Evolutionary conservation across 345 rosid species (phyloP).

Genomic region (Murraya paniculata): DNA sequence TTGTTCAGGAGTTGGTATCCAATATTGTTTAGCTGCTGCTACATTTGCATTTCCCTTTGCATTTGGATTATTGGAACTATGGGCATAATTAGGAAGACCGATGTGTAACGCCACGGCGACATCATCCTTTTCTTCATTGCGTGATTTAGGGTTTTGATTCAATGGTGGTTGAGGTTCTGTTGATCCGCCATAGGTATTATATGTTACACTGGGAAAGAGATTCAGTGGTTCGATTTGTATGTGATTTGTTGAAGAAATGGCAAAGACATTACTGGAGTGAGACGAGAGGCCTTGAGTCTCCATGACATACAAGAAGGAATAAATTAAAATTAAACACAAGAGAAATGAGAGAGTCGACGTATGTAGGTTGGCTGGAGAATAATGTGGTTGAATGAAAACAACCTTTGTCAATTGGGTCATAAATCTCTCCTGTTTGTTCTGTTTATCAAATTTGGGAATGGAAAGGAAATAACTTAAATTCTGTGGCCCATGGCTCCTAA

Average conservation of each 20-base stretch:
- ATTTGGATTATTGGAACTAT: conserved; percentile 10
- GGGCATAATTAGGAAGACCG: conserved; percentile 59
- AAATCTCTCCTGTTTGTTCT: conserved; percentile 53
- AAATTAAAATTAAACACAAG: conserved; percentile 14
- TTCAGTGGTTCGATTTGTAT: conserved; percentile 38
- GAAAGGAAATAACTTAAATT: conserved; percentile 55
- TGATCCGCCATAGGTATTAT: conserved; percentile 10
- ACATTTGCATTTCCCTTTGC: conserved; percentile 19
- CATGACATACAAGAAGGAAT: conserved; percentile 26
- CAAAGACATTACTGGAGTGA: conserved; percentile 17
- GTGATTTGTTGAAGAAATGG: conserved; percentile 29
- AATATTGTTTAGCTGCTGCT: conserved; percentile 43
- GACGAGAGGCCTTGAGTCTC: conserved; percentile 30
- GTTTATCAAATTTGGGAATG: conserved; percentile 47
- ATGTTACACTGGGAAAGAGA: conserved; percentile 41
- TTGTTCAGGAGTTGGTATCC: conserved; percentile 86
- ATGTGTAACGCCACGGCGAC: conserved; percentile 64
- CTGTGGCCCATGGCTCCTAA: conserved; percentile 57
- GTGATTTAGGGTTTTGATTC: conserved; percentile 24
- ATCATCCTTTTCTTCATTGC: conserved; percentile 34
- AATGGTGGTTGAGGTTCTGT: neutral
- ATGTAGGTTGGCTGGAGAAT: conserved; percentile 61
- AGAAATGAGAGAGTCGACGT: conserved; percentile 27
- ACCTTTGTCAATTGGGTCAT: conserved; percentile 51
- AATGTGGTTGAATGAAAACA: conserved; percentile 74